Evolutionary conservation across 139 green algal genomes (phyloP).

Genomic region (Chlamydomonas schloesseri): DNA sequence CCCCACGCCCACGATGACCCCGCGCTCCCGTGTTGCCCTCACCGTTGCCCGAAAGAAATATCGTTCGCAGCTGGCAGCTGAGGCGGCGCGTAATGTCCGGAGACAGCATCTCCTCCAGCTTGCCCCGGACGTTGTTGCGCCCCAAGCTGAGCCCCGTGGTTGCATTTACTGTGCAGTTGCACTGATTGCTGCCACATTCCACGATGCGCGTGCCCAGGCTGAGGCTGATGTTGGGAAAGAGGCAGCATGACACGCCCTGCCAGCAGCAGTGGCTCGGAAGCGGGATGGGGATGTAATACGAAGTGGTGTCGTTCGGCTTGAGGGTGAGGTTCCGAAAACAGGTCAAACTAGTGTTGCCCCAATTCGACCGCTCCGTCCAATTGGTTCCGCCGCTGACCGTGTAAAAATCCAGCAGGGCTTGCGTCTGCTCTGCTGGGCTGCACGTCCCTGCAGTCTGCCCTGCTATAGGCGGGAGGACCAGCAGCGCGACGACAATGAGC

Average conservation of each 20-base stretch:
- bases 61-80: background rate
- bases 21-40: background rate
- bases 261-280: conserved; percentile 18
- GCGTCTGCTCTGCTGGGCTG: background rate
- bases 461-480: background rate
- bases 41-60: conserved; percentile 17
- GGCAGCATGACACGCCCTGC: conserved; percentile 4
- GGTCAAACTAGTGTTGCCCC: background rate
- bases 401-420: background rate
- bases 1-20: background rate
- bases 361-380: background rate
- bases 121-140: background rate
- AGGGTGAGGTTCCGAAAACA: background rate
- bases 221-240: background rate
- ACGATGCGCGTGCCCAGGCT: too few species aligned
- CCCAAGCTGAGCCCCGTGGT: background rate
- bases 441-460: background rate
- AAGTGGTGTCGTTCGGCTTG: too few species aligned
- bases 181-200: background rate
- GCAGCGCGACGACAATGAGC: background rate
- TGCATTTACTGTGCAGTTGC: background rate
- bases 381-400: background rate
- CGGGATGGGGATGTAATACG: background rate
- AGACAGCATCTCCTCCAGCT: background rate
- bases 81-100: background rate